phyloP scores from a whole-genome alignment of 768 basidiomycete genomes.

The Sistotremastrum suecicum region DNA sequence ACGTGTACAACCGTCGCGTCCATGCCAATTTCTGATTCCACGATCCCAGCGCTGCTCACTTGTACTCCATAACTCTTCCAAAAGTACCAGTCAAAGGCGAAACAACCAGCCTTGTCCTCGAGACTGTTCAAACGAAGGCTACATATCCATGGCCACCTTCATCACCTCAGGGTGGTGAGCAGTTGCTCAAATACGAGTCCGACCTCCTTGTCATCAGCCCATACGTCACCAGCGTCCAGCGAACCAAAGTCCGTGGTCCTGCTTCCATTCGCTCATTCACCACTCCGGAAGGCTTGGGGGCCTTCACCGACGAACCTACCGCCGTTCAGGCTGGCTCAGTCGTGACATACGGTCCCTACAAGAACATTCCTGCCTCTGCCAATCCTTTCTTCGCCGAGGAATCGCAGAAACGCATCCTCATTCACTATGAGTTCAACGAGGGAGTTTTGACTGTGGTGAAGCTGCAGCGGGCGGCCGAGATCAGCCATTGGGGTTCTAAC shows the following conservation, averaged over 20 bases:
- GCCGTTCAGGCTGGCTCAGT: constrained; percentile 67
- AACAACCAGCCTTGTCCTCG: constrained; percentile 63
- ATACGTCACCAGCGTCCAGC: constrained; percentile 67
- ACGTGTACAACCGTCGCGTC: constrained; percentile 15
- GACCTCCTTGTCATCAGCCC: constrained; percentile 76
- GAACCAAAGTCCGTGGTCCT: constrained; percentile 50
- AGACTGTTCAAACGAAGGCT: constrained; percentile 65
- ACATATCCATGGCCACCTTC: constrained; percentile 62
- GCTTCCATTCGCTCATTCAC: constrained; percentile 63
- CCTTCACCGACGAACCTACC: constrained; percentile 43
- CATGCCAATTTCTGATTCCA: not conserved
- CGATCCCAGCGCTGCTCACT: constrained; percentile 25
- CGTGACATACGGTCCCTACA: constrained; percentile 82
- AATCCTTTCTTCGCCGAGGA: constrained; percentile 38
- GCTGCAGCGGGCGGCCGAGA: constrained; percentile 67
- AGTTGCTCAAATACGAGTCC: constrained; percentile 63
- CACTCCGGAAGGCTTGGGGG: constrained; percentile 43
- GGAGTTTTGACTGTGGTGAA: constrained; percentile 66
- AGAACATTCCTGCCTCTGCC: constrained; percentile 53
- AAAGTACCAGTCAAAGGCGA: constrained; percentile 41
- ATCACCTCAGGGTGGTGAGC: constrained; percentile 63
- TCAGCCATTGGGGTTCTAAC: constrained; percentile 96
- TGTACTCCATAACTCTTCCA: constrained; percentile 53
- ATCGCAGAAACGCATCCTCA: constrained; percentile 47
- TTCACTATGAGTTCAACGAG: constrained; percentile 76